Percentiles rank a stretch among this genome's conserved stretches.
Conservation (phyloP, 179 eudicot genomes). For the Heliamphora pulchella region DNA sequence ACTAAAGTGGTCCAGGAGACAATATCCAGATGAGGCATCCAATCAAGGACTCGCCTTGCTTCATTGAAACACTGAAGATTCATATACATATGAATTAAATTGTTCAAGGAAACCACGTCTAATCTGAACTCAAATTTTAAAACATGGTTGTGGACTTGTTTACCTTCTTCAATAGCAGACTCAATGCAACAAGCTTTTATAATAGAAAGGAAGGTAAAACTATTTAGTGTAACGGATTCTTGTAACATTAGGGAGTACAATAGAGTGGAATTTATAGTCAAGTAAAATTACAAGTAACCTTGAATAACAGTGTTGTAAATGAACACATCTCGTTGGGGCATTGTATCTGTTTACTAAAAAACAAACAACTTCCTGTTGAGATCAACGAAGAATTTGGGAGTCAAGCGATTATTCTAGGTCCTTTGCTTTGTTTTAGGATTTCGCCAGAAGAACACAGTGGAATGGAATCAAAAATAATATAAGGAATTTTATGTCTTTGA, state of each 20-base stretch:
- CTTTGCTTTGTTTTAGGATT: no score
- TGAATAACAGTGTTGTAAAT: constrained; percentile 31
- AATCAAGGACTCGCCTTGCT: constrained; percentile 33
- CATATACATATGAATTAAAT: constrained; percentile 39
- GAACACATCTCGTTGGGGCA: constrained; percentile 40
- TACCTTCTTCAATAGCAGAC: constrained; percentile 25
- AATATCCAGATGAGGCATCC: constrained; percentile 21
- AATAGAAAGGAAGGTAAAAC: constrained; percentile 32
- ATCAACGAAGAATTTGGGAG: no score
- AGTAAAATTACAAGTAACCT: constrained; percentile 22
- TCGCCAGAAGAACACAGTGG: no score
- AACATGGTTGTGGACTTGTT: constrained; percentile 35
- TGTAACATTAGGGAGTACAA: constrained; percentile 29
- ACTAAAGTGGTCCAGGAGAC: constrained; percentile 25
- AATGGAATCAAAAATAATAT: no score
- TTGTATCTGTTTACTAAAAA: neutral
- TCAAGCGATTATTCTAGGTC: no score
- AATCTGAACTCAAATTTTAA: constrained; percentile 24
- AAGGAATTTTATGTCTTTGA: no score
- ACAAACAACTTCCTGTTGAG: no score
- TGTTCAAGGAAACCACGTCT: constrained; percentile 28
- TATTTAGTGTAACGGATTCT: constrained; percentile 25
- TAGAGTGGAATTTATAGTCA: constrained; percentile 16
- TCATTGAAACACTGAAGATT: constrained; percentile 26
- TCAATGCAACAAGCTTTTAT: constrained; percentile 29